Evolutionary conservation across 1,139 yeast species (phyloP), one percentile per base, ranked within the genome.

Genomic region (Candida sanyaensis): DNA sequence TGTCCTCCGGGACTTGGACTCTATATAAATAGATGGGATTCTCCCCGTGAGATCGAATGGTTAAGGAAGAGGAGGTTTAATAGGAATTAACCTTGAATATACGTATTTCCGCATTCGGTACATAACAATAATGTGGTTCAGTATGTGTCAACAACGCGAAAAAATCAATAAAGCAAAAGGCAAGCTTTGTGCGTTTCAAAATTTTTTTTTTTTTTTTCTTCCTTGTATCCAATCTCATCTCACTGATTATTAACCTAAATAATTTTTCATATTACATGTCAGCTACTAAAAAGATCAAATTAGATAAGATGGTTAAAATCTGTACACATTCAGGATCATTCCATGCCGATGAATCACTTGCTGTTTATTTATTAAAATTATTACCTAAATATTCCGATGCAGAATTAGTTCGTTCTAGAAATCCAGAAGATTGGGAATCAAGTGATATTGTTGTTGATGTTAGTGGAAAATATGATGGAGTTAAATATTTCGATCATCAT

Each of bases 331-430:
- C 95, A 41, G 99, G 99, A 7, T 80, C 92, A 0, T 93, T 93
- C 77, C 99, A 93, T 62, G 98, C 99, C 21, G 99, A 93, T 68
- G 99, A 93, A 67, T 86, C 96, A n/a, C 78, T 95, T 51, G 99
- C 98, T 2, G 97, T 92, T 3, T 92, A 79, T 66, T 84, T 93
- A 87, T 74, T 93, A 50, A 82, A 80, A 59, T 73, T 82, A 28
- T 73, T 93, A 45, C 96, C 97, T 4, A 76, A 80, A 63, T 93
- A 68, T 67, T 64, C 79, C 48, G 76, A 83, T 50, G 85, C 96
- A 11, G 77, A 75, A 47, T 75, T 93, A 31, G 80, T 89, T 23
- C 83, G 99, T 64, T 87, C 97, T 4, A 81, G 99, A 71, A 86
- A 85, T 55, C 87, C 92, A 5, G 81, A 73, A 13, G 86, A 83